phyloP scores from a whole-genome alignment of 371 early-diverging fungal species.

The Quaeritorhiza haematococci region DNA sequence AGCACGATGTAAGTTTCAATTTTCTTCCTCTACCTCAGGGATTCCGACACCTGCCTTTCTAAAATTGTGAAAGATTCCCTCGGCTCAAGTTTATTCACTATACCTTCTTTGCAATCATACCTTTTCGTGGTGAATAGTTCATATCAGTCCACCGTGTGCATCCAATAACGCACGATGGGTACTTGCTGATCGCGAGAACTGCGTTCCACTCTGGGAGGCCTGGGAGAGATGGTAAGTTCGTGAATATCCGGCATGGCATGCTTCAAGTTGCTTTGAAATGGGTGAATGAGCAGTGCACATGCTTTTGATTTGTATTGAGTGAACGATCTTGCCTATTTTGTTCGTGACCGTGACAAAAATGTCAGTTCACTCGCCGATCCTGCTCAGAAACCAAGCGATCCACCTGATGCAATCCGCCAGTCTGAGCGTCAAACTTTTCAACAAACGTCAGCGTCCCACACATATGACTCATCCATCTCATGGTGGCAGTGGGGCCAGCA shows the following conservation, averaged over 20 bases:
- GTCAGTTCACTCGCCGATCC: constrained; percentile 37
- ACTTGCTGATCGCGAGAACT: constrained; percentile 80
- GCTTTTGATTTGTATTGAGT: no score
- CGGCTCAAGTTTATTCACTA: constrained; percentile 3
- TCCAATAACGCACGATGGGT: constrained; percentile 84
- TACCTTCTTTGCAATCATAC: neutral
- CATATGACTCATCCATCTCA: no score
- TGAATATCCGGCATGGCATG: no score
- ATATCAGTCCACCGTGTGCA: constrained; percentile 88
- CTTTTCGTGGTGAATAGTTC: constrained; percentile 40
- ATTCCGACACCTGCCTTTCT: no score
- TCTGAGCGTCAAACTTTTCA: neutral
- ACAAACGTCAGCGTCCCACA: no score
- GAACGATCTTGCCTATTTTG: no score
- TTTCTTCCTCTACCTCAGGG: no score
- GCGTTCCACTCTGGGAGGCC: constrained; percentile 54
- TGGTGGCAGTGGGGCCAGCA: no score
- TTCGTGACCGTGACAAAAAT: no score
- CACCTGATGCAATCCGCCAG: constrained; percentile 31
- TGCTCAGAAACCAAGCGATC: constrained; percentile 35
- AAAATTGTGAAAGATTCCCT: no score
- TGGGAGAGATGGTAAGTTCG: constrained; percentile 6
- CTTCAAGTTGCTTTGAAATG: neutral
- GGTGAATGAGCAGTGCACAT: no score
- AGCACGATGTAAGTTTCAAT: constrained; percentile 64